These are phyloP conservation scores for Nothopassalora personata DNA, from an alignment of 2,329 filamentous ascomycete genomes.

Conservation along the genomic window DNA sequence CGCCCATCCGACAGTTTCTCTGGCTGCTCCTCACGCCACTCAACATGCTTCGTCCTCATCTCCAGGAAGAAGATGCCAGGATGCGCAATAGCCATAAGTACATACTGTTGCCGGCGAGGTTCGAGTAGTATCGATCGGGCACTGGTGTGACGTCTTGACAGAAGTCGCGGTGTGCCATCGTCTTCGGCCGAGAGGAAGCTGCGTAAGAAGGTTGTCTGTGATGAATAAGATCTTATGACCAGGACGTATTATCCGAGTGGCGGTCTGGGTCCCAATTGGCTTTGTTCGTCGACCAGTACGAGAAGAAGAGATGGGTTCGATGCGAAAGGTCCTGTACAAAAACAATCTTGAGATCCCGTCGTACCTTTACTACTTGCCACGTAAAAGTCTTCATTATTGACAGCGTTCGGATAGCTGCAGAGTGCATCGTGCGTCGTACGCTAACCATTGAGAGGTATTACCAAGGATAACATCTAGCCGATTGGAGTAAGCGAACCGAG, in stretches of 20 bases:
- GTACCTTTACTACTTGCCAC: neutral
- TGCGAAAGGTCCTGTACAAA: neutral
- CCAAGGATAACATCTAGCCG: neutral
- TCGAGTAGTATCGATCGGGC: conserved; percentile 37
- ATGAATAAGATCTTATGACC: neutral
- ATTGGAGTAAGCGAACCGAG: neutral
- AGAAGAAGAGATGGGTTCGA: neutral
- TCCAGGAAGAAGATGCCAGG: conserved; percentile 42
- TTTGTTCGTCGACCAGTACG: neutral
- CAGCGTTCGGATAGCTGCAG: neutral
- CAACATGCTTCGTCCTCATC: conserved; percentile 11
- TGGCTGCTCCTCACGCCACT: neutral
- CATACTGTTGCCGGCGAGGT: conserved; percentile 34
- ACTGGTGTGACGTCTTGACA: conserved; percentile 29
- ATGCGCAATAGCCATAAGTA: conserved; percentile 41
- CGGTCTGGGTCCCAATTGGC: neutral
- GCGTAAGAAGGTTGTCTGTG: neutral
- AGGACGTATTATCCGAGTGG: neutral
- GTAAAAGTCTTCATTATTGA: neutral
- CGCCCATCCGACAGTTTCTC: neutral
- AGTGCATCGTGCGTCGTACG: neutral
- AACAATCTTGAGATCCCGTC: neutral
- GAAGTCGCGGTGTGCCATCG: neutral
- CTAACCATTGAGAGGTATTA: neutral
- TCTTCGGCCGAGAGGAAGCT: neutral